A percentile compares a stretch with the other conserved stretches of the same genome.
Evolutionary conservation across 257 asterid genomes (phyloP).

Genomic region (Fraxinus americana): DNA sequence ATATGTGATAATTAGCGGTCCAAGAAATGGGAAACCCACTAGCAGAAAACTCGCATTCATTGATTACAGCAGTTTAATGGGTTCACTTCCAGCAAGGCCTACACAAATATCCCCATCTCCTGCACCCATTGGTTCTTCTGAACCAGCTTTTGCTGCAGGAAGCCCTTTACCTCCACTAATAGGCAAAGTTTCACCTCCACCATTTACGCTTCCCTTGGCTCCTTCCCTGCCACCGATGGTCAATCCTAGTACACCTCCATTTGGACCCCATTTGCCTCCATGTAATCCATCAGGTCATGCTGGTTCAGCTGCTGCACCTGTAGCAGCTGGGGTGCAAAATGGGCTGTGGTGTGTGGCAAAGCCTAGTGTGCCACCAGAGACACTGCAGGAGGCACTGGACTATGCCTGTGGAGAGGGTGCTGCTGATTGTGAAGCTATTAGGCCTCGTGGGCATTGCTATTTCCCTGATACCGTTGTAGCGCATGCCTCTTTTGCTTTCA

Average conservation of each 20-base stretch:
- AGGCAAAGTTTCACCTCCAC: conserved; percentile 58
- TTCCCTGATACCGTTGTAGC: conserved; percentile 71
- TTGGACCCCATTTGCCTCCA: conserved; percentile 66
- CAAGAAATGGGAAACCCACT: conserved; percentile 33
- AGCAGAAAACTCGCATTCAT: conserved; percentile 58
- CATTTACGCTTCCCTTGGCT: conserved; percentile 34
- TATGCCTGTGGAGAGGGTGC: conserved; percentile 91
- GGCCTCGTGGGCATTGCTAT: conserved; percentile 63
- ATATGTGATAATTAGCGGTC: conserved; percentile 23
- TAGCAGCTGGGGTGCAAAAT: conserved; percentile 26
- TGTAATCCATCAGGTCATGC: conserved; percentile 54
- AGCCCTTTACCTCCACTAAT: conserved; percentile 77
- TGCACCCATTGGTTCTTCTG: conserved; percentile 34
- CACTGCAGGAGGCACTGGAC: conserved; percentile 79
- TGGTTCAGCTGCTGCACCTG: conserved; percentile 41
- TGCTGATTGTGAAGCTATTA: conserved; percentile 79
- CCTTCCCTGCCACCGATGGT: conserved; percentile 39
- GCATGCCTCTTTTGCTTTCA: conserved; percentile 92
- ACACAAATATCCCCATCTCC: conserved; percentile 46
- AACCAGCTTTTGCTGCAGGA: conserved; percentile 48
- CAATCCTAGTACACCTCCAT: conserved; percentile 33
- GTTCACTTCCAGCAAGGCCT: conserved; percentile 56
- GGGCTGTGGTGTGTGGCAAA: conserved; percentile 95
- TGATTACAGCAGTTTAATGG: conserved; percentile 28
- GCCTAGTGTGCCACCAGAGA: conserved; percentile 84